These are phyloP conservation scores for Trichoderma koningiopsis DNA, from an alignment of 2,329 filamentous ascomycete species.

Conservation along the genomic window DNA sequence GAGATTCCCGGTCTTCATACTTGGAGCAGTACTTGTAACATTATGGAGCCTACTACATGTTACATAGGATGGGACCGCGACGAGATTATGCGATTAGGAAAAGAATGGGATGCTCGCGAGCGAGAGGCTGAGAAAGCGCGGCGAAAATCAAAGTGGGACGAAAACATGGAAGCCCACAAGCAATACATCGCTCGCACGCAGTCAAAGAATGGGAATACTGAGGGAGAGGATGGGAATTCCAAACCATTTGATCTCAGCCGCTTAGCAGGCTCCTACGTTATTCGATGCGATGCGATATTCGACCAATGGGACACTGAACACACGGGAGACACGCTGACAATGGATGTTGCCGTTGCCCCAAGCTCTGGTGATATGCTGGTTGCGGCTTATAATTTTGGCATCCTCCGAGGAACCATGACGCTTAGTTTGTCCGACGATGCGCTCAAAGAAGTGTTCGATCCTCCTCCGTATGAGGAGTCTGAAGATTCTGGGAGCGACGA, in stretches of 20 bases:
- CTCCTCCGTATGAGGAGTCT: neutral
- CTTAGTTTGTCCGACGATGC: neutral
- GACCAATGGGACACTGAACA: neutral
- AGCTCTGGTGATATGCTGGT: neutral
- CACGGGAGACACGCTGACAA: neutral
- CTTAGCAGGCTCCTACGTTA: constrained; percentile 4
- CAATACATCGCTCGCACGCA: neutral
- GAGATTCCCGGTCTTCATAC: neutral
- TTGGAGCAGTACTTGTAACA: neutral
- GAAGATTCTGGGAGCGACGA: neutral
- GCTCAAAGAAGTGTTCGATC: neutral
- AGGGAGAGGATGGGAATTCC: neutral
- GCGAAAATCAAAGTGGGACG: neutral
- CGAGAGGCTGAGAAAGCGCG: neutral
- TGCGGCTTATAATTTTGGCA: neutral
- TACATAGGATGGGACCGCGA: constrained; percentile 2
- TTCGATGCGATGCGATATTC: neutral
- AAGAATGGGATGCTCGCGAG: neutral
- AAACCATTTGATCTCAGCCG: neutral
- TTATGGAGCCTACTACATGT: neutral
- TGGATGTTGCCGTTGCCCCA: neutral
- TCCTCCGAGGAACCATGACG: constrained; percentile 7
- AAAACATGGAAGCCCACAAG: constrained; percentile 1
- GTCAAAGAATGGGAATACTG: no score
- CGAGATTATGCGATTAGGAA: neutral